Evolutionary conservation across 148 eudicot species (phyloP).

Genomic region (Fagopyrum homotropicum): DNA sequence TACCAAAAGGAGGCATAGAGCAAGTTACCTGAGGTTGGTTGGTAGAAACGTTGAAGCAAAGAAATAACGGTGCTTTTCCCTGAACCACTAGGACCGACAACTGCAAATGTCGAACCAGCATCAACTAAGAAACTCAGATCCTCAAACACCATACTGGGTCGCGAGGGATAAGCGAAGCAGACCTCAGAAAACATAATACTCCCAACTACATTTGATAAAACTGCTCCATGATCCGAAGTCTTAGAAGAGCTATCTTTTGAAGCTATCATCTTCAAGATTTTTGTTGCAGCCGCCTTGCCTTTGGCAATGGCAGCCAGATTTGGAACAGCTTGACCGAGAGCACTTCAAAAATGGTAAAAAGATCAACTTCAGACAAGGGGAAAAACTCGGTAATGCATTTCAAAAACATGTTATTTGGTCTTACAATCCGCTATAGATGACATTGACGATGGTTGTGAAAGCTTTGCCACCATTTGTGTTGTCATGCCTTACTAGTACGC

Average conservation of each 20-base stretch:
- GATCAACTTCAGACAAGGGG: not conserved
- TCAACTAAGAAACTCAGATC: slow-evolving; percentile 42
- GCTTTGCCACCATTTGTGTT: slow-evolving; percentile 66
- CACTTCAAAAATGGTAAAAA: slow-evolving; percentile 26
- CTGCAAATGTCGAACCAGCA: slow-evolving; percentile 59
- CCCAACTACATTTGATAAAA: slow-evolving; percentile 33
- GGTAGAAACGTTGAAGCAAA: slow-evolving; percentile 56
- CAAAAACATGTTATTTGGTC: slow-evolving; percentile 11
- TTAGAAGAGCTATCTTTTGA: slow-evolving; percentile 25
- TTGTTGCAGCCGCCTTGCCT: slow-evolving; percentile 51
- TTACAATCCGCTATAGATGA: slow-evolving; percentile 73
- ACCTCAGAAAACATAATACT: slow-evolving; percentile 46
- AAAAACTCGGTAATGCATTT: not conserved
- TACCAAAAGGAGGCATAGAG: too few relatives aligned
- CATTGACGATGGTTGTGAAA: slow-evolving; percentile 62
- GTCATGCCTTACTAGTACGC: slow-evolving; percentile 45
- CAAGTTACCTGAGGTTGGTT: slow-evolving; percentile 48
- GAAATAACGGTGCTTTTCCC: slow-evolving; percentile 71
- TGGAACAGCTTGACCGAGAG: slow-evolving; percentile 77
- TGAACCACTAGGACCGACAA: slow-evolving; percentile 77
- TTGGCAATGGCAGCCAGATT: slow-evolving; percentile 59
- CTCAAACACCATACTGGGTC: slow-evolving; percentile 44
- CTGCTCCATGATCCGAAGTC: slow-evolving; percentile 23
- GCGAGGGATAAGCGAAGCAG: slow-evolving; percentile 55
- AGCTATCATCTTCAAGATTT: slow-evolving; percentile 42